Conservation (phyloP, 306 rosid genomes). For the Gleditsia sinensis region DNA sequence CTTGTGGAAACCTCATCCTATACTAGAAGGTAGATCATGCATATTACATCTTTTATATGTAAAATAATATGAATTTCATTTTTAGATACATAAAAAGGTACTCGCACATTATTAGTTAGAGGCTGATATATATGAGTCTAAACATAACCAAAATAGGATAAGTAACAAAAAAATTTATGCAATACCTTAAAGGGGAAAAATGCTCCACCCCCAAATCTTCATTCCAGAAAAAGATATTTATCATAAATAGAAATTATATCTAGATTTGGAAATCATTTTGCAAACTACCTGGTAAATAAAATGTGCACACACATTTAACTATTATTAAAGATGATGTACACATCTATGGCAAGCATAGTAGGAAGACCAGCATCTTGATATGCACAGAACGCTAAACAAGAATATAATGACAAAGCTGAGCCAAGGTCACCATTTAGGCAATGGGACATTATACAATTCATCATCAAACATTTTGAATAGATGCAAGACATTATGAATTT, state of each 20-base stretch:
- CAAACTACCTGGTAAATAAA: conserved; percentile 87
- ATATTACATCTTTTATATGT: no score
- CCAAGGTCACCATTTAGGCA: neutral
- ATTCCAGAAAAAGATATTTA: conserved; percentile 91
- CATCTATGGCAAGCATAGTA: neutral
- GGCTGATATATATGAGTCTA: no score
- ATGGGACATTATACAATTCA: neutral
- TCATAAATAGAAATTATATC: conserved; percentile 82
- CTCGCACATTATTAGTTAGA: no score
- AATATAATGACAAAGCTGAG: no score
- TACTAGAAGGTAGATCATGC: no score
- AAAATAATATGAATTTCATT: no score
- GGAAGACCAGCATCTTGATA: conserved; percentile 4
- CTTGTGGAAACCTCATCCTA: no score
- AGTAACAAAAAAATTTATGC: no score
- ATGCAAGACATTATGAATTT: conserved; percentile 25
- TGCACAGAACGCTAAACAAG: neutral
- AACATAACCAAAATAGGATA: no score
- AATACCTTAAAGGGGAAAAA: conserved; percentile 83
- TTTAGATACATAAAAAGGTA: no score
- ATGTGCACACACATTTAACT: conserved; percentile 15
- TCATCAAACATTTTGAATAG: conserved; percentile 46
- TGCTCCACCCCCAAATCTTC: conserved; percentile 88
- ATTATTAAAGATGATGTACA: conserved; percentile 20
- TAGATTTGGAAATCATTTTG: conserved; percentile 92